These are phyloP conservation scores for Trichocomaceae sp. DNA, from an alignment of 2,329 filamentous ascomycete genomes.

Conservation along the genomic window DNA sequence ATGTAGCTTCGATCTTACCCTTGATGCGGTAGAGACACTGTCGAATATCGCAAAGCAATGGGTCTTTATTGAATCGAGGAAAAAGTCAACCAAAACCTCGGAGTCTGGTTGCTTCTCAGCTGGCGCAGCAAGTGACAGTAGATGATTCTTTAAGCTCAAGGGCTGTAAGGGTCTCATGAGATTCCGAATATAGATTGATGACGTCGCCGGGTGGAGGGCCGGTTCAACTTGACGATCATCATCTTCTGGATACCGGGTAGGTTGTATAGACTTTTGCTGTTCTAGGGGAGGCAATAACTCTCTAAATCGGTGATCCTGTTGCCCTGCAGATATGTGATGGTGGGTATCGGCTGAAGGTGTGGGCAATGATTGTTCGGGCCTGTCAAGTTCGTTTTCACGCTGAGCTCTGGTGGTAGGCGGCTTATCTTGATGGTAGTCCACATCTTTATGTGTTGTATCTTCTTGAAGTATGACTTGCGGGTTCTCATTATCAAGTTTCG, in stretches of 20 bases:
- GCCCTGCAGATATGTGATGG: not conserved
- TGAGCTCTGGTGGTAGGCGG: not conserved
- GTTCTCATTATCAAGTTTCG: slow-evolving; percentile 45
- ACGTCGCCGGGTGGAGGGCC: slow-evolving; percentile 64
- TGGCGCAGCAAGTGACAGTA: slow-evolving; percentile 61
- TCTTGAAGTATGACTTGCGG: slow-evolving; percentile 27
- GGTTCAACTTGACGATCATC: slow-evolving; percentile 43
- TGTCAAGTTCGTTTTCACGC: not conserved
- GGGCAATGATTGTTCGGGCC: not conserved
- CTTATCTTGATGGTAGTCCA: not conserved
- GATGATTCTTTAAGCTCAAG: slow-evolving; percentile 59
- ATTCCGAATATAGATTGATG: slow-evolving; percentile 80
- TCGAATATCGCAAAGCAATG: slow-evolving; percentile 77
- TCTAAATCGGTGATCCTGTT: slow-evolving; percentile 45
- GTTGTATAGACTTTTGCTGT: slow-evolving; percentile 21
- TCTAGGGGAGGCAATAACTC: slow-evolving; percentile 37
- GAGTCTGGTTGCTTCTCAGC: slow-evolving; percentile 46
- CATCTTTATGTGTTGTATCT: slow-evolving; percentile 14
- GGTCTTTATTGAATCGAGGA: slow-evolving; percentile 76
- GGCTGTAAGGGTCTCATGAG: slow-evolving; percentile 80
- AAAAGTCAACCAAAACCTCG: slow-evolving; percentile 60
- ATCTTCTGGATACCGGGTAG: slow-evolving; percentile 26
- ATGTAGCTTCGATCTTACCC: slow-evolving; percentile 71
- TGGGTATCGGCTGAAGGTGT: not conserved
- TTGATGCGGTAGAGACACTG: slow-evolving; percentile 62